Conservation (phyloP, 192 early-diverging fungal species). For the Entophlyctis helioformis region DNA sequence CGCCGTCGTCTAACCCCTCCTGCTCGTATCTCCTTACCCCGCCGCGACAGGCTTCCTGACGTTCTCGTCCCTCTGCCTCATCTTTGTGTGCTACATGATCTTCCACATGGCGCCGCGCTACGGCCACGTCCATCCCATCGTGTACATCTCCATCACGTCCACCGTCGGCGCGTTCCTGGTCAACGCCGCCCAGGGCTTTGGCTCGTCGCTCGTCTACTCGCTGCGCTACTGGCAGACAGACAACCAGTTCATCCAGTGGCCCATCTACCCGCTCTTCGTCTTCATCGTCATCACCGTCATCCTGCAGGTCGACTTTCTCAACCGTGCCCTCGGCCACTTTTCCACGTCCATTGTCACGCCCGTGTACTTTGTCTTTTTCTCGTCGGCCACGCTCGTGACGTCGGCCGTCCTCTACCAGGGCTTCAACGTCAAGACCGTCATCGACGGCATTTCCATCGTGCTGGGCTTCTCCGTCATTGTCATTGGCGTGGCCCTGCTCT, state of each 20-base stretch:
- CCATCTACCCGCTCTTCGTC: conserved; percentile 44
- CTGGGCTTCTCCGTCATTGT: conserved; percentile 40
- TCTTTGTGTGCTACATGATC: conserved; percentile 28
- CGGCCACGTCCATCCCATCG: conserved; percentile 42
- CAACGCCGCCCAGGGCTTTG: conserved; percentile 52
- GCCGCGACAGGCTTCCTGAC: conserved; percentile 6
- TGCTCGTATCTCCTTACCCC: too few species aligned
- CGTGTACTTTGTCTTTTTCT: conserved; percentile 65
- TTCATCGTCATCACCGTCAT: conserved; percentile 40
- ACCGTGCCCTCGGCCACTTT: conserved; percentile 59
- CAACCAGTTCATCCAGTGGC: conserved; percentile 57
- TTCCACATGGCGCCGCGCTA: conserved; percentile 45
- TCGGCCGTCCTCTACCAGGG: conserved; percentile 57
- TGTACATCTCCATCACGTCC: conserved; percentile 43
- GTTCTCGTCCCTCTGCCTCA: neutral
- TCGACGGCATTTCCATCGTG: conserved; percentile 14
- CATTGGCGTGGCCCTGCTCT: conserved; percentile 24
- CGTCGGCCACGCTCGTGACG: conserved; percentile 49
- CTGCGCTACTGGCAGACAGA: conserved; percentile 19
- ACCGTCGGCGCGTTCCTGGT: conserved; percentile 56
- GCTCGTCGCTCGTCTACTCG: conserved; percentile 49
- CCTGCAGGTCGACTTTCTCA: conserved; percentile 59
- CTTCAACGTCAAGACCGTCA: conserved; percentile 24
- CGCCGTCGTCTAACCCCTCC: too few species aligned
- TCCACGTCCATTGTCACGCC: conserved; percentile 64